Conservation (phyloP, 108 stramenopile genomes). For the Bacterosira constricta region DNA sequence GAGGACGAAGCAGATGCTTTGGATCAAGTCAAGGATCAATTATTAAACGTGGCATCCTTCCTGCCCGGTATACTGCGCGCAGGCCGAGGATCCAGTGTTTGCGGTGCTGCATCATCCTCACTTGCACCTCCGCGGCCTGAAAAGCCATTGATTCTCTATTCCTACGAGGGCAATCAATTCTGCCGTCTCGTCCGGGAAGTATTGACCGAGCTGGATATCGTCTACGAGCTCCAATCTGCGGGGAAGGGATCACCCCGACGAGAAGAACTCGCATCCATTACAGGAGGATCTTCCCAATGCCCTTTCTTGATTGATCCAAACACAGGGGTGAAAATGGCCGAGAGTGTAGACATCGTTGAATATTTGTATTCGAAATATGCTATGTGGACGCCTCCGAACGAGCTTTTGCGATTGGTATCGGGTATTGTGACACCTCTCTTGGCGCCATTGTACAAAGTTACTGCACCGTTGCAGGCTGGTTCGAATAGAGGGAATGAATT, state of each 20-base stretch:
- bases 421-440: slow-evolving; percentile 48
- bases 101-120: slow-evolving; percentile 24
- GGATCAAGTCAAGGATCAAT: not conserved
- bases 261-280: slow-evolving; percentile 60
- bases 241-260: slow-evolving; percentile 84
- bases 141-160: slow-evolving; percentile 57
- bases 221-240: slow-evolving; percentile 71
- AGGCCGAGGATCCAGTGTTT: slow-evolving; percentile 33
- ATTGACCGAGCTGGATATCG: slow-evolving; percentile 85
- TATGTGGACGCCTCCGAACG: slow-evolving; percentile 65
- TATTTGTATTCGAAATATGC: slow-evolving; percentile 87
- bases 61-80: slow-evolving; percentile 30
- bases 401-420: slow-evolving; percentile 58
- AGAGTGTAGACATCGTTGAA: slow-evolving; percentile 80
- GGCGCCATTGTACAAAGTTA: slow-evolving; percentile 47
- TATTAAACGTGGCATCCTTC: not conserved
- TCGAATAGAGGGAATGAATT: slow-evolving; percentile 39
- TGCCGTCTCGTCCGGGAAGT: slow-evolving; percentile 89
- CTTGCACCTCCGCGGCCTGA: slow-evolving; percentile 13
- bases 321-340: slow-evolving; percentile 73
- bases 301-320: slow-evolving; percentile 91
- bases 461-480: slow-evolving; percentile 70
- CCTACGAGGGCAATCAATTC: slow-evolving; percentile 86
- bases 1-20: not conserved
- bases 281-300: slow-evolving; percentile 81